phyloP scores from a whole-genome alignment of 2,329 filamentous ascomycete genomes.

The Sordariomycetes sp. region DNA sequence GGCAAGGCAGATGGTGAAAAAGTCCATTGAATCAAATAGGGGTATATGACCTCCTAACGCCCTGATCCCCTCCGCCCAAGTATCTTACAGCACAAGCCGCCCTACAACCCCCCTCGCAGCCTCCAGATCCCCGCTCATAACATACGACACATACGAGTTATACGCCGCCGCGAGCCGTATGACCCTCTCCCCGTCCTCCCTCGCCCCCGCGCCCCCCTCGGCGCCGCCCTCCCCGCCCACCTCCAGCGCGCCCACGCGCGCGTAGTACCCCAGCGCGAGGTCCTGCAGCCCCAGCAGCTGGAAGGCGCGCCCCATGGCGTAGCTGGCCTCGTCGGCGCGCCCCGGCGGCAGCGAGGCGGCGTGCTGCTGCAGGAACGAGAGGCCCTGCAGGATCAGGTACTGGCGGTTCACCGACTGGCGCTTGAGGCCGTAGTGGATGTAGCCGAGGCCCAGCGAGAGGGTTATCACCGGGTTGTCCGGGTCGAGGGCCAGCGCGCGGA shows the following conservation, averaged over 20 bases:
- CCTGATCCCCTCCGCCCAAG: not conserved
- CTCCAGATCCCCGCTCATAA: conserved; percentile 4
- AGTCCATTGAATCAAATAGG: not conserved
- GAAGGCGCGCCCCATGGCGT: conserved; percentile 2
- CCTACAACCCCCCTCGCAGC: conserved; percentile 3
- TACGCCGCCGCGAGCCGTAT: conserved; percentile 2
- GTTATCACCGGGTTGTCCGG: conserved; percentile 69
- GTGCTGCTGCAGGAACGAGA: conserved; percentile 71
- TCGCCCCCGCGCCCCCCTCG: not conserved
- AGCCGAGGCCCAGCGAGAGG: conserved; percentile 71
- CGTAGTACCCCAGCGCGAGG: conserved; percentile 3
- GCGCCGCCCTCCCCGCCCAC: not conserved
- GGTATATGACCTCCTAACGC: not conserved
- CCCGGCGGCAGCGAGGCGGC: conserved; percentile 36
- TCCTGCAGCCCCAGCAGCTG: conserved; percentile 6
- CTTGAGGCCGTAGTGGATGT: conserved; percentile 83
- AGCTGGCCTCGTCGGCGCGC: conserved; percentile 4
- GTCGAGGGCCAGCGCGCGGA: conserved; percentile 64
- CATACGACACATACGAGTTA: conserved; percentile 4
- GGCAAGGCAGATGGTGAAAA: not conserved
- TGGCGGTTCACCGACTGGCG: conserved; percentile 84
- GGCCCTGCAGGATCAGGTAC: conserved; percentile 74
- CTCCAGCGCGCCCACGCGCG: not conserved
- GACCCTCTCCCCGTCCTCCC: conserved; percentile 1
- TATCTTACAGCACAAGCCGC: not conserved